These are phyloP conservation scores for Eucalyptus tenuipes DNA, from an alignment of 345 rosid species.

Conservation along the genomic window DNA sequence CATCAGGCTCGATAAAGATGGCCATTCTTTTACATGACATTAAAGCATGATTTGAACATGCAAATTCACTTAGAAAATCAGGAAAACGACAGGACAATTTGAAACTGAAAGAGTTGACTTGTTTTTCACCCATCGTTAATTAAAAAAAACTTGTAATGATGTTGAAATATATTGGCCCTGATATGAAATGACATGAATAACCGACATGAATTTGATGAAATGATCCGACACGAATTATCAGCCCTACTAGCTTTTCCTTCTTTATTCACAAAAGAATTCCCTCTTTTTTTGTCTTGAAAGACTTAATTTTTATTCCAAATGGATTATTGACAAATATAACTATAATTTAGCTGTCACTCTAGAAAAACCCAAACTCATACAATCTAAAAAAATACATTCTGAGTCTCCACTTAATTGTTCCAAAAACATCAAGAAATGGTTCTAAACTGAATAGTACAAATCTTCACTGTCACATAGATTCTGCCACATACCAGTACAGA, in stretches of 20 bases:
- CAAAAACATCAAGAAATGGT: neutral
- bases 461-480: neutral
- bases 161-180: neutral
- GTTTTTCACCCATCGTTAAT: neutral
- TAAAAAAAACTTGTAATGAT: neutral
- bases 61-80: neutral
- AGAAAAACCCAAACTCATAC: neutral
- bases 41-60: neutral
- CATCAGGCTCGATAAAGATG: neutral
- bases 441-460: neutral
- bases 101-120: neutral
- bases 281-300: neutral
- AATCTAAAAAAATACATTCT: neutral
- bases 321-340: neutral
- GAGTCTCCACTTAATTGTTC: neutral
- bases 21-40: neutral
- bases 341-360: neutral
- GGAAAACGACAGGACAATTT: neutral
- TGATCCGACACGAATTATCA: neutral
- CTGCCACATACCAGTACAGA: neutral
- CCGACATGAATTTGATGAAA: neutral
- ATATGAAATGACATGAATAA: neutral
- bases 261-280: neutral
- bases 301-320: neutral
- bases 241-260: neutral